Evolutionary conservation across 1,284 basidiomycete species (phyloP), one percentile per base, ranked within the genome.

Genomic region (Ganoderma boninense): DNA sequence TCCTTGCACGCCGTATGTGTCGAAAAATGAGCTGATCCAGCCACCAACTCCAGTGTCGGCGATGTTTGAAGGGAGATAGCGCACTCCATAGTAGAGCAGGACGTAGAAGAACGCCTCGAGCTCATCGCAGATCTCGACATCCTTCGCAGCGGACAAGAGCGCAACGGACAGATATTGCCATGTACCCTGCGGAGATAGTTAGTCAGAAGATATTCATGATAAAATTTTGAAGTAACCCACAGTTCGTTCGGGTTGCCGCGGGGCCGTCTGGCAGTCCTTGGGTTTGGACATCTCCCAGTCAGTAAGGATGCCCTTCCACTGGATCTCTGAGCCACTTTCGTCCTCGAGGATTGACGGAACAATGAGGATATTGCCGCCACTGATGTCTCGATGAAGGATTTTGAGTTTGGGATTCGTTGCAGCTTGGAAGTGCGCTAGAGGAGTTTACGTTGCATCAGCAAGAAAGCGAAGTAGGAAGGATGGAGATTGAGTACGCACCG

Each of bases 301-400:
- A 4, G 56, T 44, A 14, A 72, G 69, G 0, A 72, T 7, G 1
- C 71, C 71, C 1, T 11, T n/a, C 65, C 71, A 67, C 23, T 62
- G 46, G 7, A 71, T n/a, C 2, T 16, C 7, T 1, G 23, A 4
- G 3, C 40, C 26, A 1, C 4, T 2, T 0, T 5, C 40, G 1
- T 59, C 44, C 6, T 63, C 29, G 56, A 59, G 14, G 13, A 49
- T 18, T 29, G 4, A 57, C 0, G 70, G 70, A 26, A 54, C 40
- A 40, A 72, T 69, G 6, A 72, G 44, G n/a, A 72, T 38, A 38
- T 73, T 73, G 2, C 72, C 68, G 1, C 52, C 61, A 20, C 70
- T 73, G 56, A 73, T 42, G 56, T 73, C 72, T 18, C 72, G 68
- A 44, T 73, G 72, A 2, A 73, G 54, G 5, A 69, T 44, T 7